Conservation (phyloP, 169 alveolate species). For the Plasmodium gonderi region DNA sequence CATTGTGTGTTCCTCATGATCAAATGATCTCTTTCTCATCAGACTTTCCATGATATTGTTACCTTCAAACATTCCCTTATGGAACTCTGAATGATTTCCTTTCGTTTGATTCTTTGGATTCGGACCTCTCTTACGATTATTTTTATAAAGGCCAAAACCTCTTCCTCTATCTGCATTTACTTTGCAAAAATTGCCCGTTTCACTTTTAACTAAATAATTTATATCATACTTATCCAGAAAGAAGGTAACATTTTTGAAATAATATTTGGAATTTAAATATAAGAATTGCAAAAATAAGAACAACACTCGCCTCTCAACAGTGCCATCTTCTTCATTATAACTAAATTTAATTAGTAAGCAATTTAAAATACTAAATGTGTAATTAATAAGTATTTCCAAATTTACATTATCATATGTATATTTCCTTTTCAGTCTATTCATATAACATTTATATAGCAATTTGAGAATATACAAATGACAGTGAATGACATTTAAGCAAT, state of each 20-base stretch:
- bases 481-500: slow-evolving; percentile 20
- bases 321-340: slow-evolving; percentile 21
- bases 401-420: slow-evolving; percentile 8
- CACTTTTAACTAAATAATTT: slow-evolving; percentile 40
- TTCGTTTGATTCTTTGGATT: background rate
- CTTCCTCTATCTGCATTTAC: background rate
- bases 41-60: background rate
- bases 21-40: background rate
- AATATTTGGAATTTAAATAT: slow-evolving; percentile 55
- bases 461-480: slow-evolving; percentile 51
- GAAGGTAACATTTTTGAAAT: slow-evolving; percentile 32
- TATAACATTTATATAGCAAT: slow-evolving; percentile 39
- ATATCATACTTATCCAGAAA: slow-evolving; percentile 57
- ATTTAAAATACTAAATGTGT: slow-evolving; percentile 22
- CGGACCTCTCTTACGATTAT: background rate
- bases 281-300: slow-evolving; percentile 48
- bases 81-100: background rate
- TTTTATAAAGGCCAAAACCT: background rate
- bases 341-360: slow-evolving; percentile 44
- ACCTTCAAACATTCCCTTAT: background rate
- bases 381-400: slow-evolving; percentile 30
- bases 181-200: background rate
- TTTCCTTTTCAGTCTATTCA: slow-evolving; percentile 23
- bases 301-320: slow-evolving; percentile 5
- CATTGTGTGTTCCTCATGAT: background rate